These are phyloP conservation scores for Aspergillus heteromorphus DNA, from an alignment of 495 filamentous ascomycete genomes.

Conservation along the genomic window DNA sequence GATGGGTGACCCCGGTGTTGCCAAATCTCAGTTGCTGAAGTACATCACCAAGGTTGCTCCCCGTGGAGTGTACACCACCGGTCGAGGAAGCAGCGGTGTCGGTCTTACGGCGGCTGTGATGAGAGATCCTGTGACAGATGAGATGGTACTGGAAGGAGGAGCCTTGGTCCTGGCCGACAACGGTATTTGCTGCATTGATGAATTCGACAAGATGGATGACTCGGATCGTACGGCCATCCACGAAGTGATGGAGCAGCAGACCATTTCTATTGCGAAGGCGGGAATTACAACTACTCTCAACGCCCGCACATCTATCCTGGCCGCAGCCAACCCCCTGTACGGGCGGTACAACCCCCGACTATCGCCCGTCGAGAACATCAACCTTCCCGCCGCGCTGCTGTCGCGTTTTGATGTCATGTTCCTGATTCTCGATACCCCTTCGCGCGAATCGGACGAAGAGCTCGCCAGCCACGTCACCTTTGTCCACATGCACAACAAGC, in stretches of 20 bases:
- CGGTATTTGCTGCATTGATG: slow-evolving; percentile 98
- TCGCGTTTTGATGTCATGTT: slow-evolving; percentile 97
- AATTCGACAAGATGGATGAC: too few species aligned
- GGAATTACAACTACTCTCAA: slow-evolving; percentile 96
- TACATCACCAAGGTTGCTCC: slow-evolving; percentile 98
- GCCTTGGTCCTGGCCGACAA: slow-evolving; percentile 95
- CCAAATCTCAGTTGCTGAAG: slow-evolving; percentile 95
- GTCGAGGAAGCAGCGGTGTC: slow-evolving; percentile 91
- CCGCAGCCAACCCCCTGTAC: slow-evolving; percentile 94
- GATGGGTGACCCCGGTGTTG: slow-evolving; percentile 99
- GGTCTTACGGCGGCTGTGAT: slow-evolving; percentile 97
- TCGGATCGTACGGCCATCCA: slow-evolving; percentile 93
- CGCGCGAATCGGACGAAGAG: slow-evolving; percentile 81
- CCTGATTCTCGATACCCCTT: slow-evolving; percentile 89
- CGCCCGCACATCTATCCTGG: slow-evolving; percentile 94
- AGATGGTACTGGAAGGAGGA: slow-evolving; percentile 97
- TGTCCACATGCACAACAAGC: slow-evolving; percentile 94
- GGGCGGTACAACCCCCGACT: slow-evolving; percentile 96
- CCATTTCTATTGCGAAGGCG: slow-evolving; percentile 97
- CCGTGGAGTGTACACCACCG: slow-evolving; percentile 95
- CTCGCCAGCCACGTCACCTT: slow-evolving; percentile 94
- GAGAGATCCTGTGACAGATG: slow-evolving; percentile 96
- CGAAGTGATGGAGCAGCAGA: slow-evolving; percentile 99
- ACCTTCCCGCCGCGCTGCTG: slow-evolving; percentile 88
- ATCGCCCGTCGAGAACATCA: slow-evolving; percentile 97